Conservation (phyloP, 2,329 filamentous ascomycete genomes). For the Scedosporium aurantiacum region DNA sequence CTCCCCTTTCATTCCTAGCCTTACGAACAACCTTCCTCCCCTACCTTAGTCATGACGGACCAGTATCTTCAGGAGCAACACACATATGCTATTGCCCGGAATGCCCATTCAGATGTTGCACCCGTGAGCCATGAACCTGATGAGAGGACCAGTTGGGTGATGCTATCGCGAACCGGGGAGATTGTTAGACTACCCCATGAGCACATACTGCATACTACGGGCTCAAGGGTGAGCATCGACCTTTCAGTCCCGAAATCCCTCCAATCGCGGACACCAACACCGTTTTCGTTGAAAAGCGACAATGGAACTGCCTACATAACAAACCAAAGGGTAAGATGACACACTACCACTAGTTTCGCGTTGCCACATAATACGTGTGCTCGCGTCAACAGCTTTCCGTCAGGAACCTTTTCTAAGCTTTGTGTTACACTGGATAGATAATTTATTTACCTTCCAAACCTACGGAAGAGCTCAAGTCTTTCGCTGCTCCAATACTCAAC, state of each 20-base stretch:
- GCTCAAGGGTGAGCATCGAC: conserved; percentile 65
- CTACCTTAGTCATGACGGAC: conserved; percentile 28
- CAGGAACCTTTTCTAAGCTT: not conserved
- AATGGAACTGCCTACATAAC: conserved; percentile 71
- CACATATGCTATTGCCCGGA: conserved; percentile 29
- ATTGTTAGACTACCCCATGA: conserved; percentile 83
- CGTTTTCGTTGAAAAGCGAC: conserved; percentile 45
- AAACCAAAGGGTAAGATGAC: conserved; percentile 62
- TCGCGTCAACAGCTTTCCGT: not conserved
- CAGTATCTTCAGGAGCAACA: conserved; percentile 29
- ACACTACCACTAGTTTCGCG: not conserved
- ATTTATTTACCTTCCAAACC: conserved; percentile 73
- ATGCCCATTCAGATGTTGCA: conserved; percentile 18
- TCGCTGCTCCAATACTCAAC: conserved; percentile 79
- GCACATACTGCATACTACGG: conserved; percentile 68
- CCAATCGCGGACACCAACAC: conserved; percentile 33
- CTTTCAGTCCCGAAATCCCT: conserved; percentile 61
- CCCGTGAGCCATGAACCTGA: conserved; percentile 32
- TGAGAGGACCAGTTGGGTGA: conserved; percentile 66
- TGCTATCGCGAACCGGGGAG: conserved; percentile 63
- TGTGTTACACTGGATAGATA: conserved; percentile 39
- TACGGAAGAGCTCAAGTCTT: conserved; percentile 66
- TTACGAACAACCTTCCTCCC: conserved; percentile 3
- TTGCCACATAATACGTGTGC: not conserved
- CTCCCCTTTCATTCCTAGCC: not conserved